phyloP scores from a whole-genome alignment of 2,329 filamentous ascomycete species.

The Diaporthe helianthi region DNA sequence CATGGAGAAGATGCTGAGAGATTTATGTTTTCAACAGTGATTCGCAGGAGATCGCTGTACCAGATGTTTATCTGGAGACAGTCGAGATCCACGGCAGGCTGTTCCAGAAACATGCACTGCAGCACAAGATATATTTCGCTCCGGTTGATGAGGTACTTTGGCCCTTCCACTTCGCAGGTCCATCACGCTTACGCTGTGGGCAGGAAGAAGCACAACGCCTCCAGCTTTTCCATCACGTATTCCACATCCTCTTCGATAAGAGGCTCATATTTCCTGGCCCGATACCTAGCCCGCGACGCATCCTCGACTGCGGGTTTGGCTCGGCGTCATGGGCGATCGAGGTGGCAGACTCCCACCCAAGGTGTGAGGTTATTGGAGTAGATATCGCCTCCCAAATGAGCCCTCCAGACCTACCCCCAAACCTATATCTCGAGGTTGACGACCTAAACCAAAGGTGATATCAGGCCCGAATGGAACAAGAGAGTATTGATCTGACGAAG shows the following conservation, averaged over 20 bases:
- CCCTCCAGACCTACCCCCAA: conserved; percentile 68
- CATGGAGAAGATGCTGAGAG: background rate
- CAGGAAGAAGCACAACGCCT: conserved; percentile 74
- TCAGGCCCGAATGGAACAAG: background rate
- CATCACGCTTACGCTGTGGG: conserved; percentile 30
- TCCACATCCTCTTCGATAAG: conserved; percentile 69
- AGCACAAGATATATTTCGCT: conserved; percentile 69
- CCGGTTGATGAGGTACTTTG: conserved; percentile 73
- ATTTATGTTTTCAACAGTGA: conserved; percentile 47
- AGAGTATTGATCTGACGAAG: conserved; percentile 40
- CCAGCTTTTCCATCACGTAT: conserved; percentile 67
- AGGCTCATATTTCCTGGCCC: conserved; percentile 72
- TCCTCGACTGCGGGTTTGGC: conserved; percentile 78
- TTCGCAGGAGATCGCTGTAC: conserved; percentile 58
- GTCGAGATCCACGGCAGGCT: conserved; percentile 67
- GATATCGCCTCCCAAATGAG: conserved; percentile 76
- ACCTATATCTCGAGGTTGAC: conserved; percentile 75
- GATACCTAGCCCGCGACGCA: conserved; percentile 59
- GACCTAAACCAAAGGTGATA: conserved; percentile 70
- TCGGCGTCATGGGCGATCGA: conserved; percentile 75
- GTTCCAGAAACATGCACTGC: conserved; percentile 72
- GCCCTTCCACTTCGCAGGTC: background rate
- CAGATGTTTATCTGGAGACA: conserved; percentile 65
- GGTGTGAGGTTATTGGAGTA: conserved; percentile 72
- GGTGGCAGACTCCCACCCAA: conserved; percentile 68